These are phyloP conservation scores for Microthyrium microscopicum DNA, from an alignment of 2,329 filamentous ascomycete species.

Conservation along the genomic window DNA sequence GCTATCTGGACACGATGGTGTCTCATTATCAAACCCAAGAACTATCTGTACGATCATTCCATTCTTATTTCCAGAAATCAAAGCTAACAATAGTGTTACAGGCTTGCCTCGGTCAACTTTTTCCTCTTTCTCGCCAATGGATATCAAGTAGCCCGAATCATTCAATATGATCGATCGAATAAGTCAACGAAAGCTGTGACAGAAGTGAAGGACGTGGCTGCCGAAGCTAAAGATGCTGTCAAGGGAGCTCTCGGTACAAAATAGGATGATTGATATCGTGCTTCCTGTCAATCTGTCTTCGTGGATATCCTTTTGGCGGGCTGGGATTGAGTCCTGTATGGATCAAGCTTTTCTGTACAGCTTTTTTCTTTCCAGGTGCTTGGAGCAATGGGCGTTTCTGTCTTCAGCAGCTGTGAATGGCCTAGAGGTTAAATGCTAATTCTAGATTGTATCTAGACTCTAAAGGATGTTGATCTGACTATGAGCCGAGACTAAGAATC, in stretches of 20 bases:
- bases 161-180: constrained; percentile 43
- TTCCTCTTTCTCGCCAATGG: constrained; percentile 82
- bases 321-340: no score
- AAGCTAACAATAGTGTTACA: constrained; percentile 18
- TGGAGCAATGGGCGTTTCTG: no score
- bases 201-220: constrained; percentile 24
- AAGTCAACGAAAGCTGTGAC: constrained; percentile 30
- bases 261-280: no score
- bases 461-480: no score
- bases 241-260: constrained; percentile 11
- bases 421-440: no score
- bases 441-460: no score
- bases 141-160: constrained; percentile 66
- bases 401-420: no score
- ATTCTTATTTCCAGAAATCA: not conserved
- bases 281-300: no score
- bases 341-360: no score
- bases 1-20: constrained; percentile 99
- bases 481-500: no score
- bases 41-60: constrained; percentile 52
- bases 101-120: constrained; percentile 92
- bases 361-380: no score
- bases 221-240: constrained; percentile 21
- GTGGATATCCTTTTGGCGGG: no score
- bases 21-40: constrained; percentile 87